Evolutionary conservation across 257 asterid genomes (phyloP).

Genomic region (Capsicum chinense): DNA sequence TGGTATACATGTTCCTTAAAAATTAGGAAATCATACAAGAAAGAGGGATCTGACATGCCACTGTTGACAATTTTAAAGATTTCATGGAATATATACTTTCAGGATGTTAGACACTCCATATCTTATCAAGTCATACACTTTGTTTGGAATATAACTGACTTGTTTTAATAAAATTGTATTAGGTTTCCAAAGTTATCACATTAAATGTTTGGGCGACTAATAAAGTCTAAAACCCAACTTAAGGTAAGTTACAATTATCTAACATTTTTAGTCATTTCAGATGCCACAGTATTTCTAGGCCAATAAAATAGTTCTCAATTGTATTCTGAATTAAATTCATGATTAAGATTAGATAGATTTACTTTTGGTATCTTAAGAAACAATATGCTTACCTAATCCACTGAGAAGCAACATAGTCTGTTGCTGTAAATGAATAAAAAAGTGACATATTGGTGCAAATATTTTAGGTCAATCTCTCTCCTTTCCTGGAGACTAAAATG

Average conservation of each 20-base stretch:
- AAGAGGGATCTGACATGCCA: no score
- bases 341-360: background rate
- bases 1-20: no score
- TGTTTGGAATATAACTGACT: background rate
- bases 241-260: no score
- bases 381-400: conserved; percentile 66
- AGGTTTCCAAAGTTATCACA: no score
- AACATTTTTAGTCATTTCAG: no score
- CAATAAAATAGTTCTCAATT: no score
- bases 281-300: no score
- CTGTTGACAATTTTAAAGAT: no score
- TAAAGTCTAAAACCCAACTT: no score
- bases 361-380: conserved; percentile 8
- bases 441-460: conserved; percentile 84
- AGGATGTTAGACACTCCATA: conserved; percentile 7
- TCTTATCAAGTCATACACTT: conserved; percentile 3
- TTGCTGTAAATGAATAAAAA: conserved; percentile 82
- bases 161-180: background rate
- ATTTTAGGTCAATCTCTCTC: conserved; percentile 63
- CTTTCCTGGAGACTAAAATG: conserved; percentile 52
- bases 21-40: no score
- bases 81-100: background rate
- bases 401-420: conserved; percentile 96
- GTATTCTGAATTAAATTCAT: no score
- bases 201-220: no score